phyloP scores from a whole-genome alignment of 495 filamentous ascomycete genomes.

The Rusavskia elegans region DNA sequence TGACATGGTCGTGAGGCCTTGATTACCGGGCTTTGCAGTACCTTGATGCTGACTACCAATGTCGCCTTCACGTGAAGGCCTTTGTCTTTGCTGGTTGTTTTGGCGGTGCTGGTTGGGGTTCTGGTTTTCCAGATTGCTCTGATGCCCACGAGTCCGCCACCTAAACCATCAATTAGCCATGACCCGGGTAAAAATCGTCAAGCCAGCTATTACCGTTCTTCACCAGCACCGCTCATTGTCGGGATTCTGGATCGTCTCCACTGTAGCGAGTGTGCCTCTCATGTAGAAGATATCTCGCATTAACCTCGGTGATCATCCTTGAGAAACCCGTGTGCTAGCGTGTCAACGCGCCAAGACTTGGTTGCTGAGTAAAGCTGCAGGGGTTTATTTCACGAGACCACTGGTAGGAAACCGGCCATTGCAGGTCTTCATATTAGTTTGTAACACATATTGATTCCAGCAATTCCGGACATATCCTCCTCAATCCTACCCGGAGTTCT shows the following conservation, averaged over 20 bases:
- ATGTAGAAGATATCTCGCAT: too few relatives aligned
- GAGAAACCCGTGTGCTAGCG: not conserved
- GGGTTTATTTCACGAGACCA: not conserved
- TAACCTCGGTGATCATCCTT: too few relatives aligned
- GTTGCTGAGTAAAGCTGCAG: not conserved
- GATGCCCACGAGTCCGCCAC: not conserved
- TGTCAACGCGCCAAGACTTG: not conserved
- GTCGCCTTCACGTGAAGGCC: not conserved
- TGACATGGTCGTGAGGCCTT: conserved; percentile 1
- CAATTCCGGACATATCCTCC: not conserved
- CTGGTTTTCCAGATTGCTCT: not conserved
- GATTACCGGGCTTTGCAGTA: not conserved
- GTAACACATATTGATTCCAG: not conserved
- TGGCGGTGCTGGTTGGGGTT: conserved; percentile 1
- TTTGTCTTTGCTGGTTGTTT: not conserved
- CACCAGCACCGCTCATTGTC: conserved; percentile 22
- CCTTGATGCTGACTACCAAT: not conserved
- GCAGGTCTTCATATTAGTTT: not conserved
- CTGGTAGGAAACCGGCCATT: too few relatives aligned
- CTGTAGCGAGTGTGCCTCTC: too few relatives aligned
- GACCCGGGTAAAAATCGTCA: too few relatives aligned
- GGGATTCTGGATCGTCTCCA: not conserved
- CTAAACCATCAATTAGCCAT: not conserved
- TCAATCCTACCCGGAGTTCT: too few relatives aligned
- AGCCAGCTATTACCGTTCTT: conserved; percentile 20